phyloP scores from a whole-genome alignment of 129 eudicot species.

The carrot (Daucus carota) region DH1_v3.0 NC_030389.2:16236001-16236500 shows the following conservation, averaged over 20 bases:
- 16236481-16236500: not conserved
- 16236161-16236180: conserved; percentile 89
- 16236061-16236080: conserved; percentile 46
- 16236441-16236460: not conserved
- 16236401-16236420: too few species aligned
- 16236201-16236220: conserved; percentile 61
- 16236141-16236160: conserved; percentile 99
- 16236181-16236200: conserved; percentile 61
- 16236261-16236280: not conserved
- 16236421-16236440: not conserved
- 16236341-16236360: too few species aligned
- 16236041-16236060: conserved; percentile 55
- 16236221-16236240: conserved; percentile 22
- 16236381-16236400: too few species aligned
- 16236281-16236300: too few species aligned
- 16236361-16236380: too few species aligned
- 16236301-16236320: not conserved
- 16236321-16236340: too few species aligned
- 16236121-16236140: conserved; percentile 96
- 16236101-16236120: conserved; percentile 80
- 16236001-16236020: not conserved
- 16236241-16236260: not conserved
- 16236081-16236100: conserved; percentile 63
- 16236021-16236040: not conserved
- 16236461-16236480: not conserved